Evolutionary conservation across 345 rosid species (phyloP).

Genomic region (Erysimum cheiranthoides): DNA sequence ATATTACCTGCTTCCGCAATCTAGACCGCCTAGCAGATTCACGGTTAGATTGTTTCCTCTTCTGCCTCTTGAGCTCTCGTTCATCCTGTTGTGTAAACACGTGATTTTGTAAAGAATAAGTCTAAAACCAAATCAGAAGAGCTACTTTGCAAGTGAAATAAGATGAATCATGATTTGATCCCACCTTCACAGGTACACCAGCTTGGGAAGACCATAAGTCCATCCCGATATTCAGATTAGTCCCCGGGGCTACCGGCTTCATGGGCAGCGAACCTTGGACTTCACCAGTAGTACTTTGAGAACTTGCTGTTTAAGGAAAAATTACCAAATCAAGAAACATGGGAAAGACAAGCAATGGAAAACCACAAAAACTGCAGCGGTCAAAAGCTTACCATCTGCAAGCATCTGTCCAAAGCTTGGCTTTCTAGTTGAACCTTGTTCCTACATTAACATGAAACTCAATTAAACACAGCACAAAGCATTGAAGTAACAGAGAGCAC

Average conservation of each 20-base stretch:
- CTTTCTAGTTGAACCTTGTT: slow-evolving; percentile 59
- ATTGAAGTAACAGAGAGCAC: neutral
- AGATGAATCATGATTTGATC: slow-evolving; percentile 41
- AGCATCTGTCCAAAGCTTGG: slow-evolving; percentile 84
- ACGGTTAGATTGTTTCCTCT: slow-evolving; percentile 95
- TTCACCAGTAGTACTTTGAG: slow-evolving; percentile 57
- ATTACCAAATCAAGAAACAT: slow-evolving; percentile 27
- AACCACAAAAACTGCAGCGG: slow-evolving; percentile 8
- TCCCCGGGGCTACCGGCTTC: slow-evolving; percentile 71
- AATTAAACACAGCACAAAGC: neutral
- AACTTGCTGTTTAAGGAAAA: slow-evolving; percentile 60
- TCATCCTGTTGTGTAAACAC: slow-evolving; percentile 67
- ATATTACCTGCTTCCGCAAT: slow-evolving; percentile 88
- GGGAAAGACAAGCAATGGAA: slow-evolving; percentile 12
- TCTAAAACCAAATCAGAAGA: slow-evolving; percentile 1
- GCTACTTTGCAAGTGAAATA: slow-evolving; percentile 41
- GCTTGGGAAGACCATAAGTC: slow-evolving; percentile 82
- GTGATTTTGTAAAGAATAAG: slow-evolving; percentile 5
- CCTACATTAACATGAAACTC: slow-evolving; percentile 49
- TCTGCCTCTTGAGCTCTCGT: slow-evolving; percentile 90
- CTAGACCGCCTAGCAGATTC: slow-evolving; percentile 98
- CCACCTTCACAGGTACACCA: slow-evolving; percentile 67
- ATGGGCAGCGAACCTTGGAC: slow-evolving; percentile 61
- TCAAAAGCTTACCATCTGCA: slow-evolving; percentile 66
- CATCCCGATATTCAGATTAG: slow-evolving; percentile 91